phyloP scores from a whole-genome alignment of 2,329 filamentous ascomycete genomes.

The Colletotrichum scovillei region DNA sequence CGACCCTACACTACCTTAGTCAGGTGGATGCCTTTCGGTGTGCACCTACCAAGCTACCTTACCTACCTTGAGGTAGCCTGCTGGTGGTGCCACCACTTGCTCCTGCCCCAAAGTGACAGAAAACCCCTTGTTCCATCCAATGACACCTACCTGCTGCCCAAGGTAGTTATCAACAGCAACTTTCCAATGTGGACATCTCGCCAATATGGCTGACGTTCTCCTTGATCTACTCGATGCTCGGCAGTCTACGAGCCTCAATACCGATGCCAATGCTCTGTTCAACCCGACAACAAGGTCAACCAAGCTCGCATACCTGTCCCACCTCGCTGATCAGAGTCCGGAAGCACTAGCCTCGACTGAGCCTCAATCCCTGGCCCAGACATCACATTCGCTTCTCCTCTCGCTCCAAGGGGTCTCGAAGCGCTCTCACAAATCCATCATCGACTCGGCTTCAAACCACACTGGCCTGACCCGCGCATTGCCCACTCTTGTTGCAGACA shows the following conservation, averaged over 20 bases:
- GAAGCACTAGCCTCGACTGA: slow-evolving; percentile 79
- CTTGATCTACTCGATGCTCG: slow-evolving; percentile 69
- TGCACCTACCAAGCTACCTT: no score
- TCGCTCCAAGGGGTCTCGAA: slow-evolving; percentile 90
- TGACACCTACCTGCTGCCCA: not conserved
- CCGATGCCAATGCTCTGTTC: not conserved
- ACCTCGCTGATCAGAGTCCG: slow-evolving; percentile 81
- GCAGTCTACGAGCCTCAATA: slow-evolving; percentile 39
- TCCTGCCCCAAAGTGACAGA: not conserved
- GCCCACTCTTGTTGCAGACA: slow-evolving; percentile 74
- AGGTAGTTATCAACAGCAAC: not conserved
- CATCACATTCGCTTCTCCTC: slow-evolving; percentile 82
- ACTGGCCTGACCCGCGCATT: slow-evolving; percentile 78
- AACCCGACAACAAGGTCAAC: slow-evolving; percentile 3
- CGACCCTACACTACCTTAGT: no score
- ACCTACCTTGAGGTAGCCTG: not conserved
- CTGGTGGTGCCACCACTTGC: not conserved
- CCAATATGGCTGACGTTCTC: slow-evolving; percentile 75
- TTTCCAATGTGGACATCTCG: not conserved
- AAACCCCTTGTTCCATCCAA: not conserved
- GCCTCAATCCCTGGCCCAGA: slow-evolving; percentile 81
- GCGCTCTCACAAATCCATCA: slow-evolving; percentile 86
- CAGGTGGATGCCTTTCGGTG: no score
- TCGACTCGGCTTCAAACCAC: slow-evolving; percentile 83
- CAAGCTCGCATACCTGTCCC: slow-evolving; percentile 76